Evolutionary conservation across 176 grass and related monocot species (phyloP), one percentile per base, ranked within the genome.

Genomic region (Phragmites australis): DNA sequence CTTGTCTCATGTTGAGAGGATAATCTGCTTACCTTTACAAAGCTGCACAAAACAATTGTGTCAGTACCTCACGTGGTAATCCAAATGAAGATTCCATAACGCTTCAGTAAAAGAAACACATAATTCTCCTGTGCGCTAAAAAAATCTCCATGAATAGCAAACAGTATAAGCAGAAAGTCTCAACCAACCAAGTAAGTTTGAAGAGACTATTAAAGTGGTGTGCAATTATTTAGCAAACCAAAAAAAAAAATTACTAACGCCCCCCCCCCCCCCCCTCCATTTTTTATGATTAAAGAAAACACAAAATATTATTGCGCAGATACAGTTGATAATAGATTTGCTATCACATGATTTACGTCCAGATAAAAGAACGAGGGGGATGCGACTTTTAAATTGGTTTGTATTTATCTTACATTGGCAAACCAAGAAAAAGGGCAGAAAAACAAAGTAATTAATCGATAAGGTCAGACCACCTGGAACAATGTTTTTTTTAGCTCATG

Each of bases 11-110:
- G 48, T 37, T 64, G 60, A 43, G 50, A 87, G 61, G 22, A 26
- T 67, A 71, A 74, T 73, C 60, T 88, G 39, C 29, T 60, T 57
- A 85, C 66, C 25, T 61, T 79, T 48, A 80, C 42, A 75, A 62
- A 89, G 65, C 94, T 93, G 56, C 81, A 84, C 0, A 68, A 82
- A 83, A 51, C 0, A 51, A 59, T 9, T 32, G 13, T 49, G 56
- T 80, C 7, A 81, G 55, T 42, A 68, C 11, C 11, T 18, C 5
- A n/a, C 22, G n/a, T 26, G 46, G 6, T 68, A n/a, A 41, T 56
- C 39, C 0, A 34, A 68, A 84, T 80, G 65, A 74, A 17, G 15
- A 59, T 18, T 59, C 22, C 6, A 16, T 11, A 62, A 66, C 2
- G 55, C 29, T 54, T 56, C 11, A 39, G 65, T 9, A 49, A 57